Evolutionary conservation across 768 basidiomycete genomes (phyloP).

Genomic region (Hydnomerulius pinastri): DNA sequence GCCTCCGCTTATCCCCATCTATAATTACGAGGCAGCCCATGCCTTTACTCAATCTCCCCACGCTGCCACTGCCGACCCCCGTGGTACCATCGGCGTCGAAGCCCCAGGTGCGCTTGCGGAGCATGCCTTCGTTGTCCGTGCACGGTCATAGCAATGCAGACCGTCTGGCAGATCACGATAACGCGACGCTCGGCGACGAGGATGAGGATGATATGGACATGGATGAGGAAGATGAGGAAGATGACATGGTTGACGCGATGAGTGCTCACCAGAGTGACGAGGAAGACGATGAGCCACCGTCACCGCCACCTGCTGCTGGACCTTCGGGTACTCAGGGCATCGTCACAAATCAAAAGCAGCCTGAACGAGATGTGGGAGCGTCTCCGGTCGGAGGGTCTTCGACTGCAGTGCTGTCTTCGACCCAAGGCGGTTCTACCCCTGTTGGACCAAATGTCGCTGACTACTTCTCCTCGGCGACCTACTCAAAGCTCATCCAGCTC

Average conservation of each 20-base stretch:
- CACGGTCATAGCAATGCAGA: slow-evolving; percentile 32
- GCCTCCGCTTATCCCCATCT: slow-evolving; percentile 47
- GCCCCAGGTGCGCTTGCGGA: slow-evolving; percentile 40
- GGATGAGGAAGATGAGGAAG: slow-evolving; percentile 30
- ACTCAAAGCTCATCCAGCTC: slow-evolving; percentile 4
- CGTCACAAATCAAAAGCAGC: slow-evolving; percentile 13
- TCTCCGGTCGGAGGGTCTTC: background rate
- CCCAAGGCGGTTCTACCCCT: background rate
- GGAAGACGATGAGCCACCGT: slow-evolving; percentile 35
- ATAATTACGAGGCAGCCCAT: slow-evolving; percentile 45
- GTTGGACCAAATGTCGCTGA: slow-evolving; percentile 1
- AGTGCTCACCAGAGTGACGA: slow-evolving; percentile 39
- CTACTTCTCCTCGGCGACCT: slow-evolving; percentile 8
- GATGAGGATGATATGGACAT: slow-evolving; percentile 39
- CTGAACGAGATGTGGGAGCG: slow-evolving; percentile 1
- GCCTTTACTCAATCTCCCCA: slow-evolving; percentile 53
- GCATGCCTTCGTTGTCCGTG: slow-evolving; percentile 56
- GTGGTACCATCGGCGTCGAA: slow-evolving; percentile 11
- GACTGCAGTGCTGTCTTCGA: slow-evolving; percentile 4
- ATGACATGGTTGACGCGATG: slow-evolving; percentile 37
- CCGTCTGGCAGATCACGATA: slow-evolving; percentile 22
- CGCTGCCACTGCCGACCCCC: slow-evolving; percentile 37
- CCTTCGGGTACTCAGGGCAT: slow-evolving; percentile 10
- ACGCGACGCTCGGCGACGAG: slow-evolving; percentile 24
- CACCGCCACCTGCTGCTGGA: slow-evolving; percentile 19